A percentile compares a stretch with the other conserved stretches of the same genome.
These are phyloP conservation scores for Cymbopogon flexuosus DNA, from an alignment of 202 grass and related monocot species.

Conservation along the genomic window DNA sequence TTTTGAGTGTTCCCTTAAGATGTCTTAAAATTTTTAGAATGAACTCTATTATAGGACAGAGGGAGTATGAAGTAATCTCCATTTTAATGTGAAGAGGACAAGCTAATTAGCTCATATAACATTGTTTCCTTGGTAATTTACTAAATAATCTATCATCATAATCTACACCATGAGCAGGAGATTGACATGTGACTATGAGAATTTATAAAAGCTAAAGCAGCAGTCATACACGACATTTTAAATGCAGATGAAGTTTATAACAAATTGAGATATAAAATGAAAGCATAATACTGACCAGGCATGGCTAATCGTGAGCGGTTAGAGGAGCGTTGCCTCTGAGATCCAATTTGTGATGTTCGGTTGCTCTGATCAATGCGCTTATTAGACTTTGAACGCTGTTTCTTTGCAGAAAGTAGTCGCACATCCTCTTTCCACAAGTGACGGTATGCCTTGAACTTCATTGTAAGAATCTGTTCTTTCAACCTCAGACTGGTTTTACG, in stretches of 20 bases:
- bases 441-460: slow-evolving; percentile 73
- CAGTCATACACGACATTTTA: neutral
- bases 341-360: slow-evolving; percentile 41
- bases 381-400: slow-evolving; percentile 56
- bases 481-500: slow-evolving; percentile 49
- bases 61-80: neutral
- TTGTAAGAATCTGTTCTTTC: slow-evolving; percentile 70
- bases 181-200: neutral
- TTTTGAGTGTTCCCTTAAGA: too few relatives aligned
- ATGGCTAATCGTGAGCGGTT: slow-evolving; percentile 47
- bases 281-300: slow-evolving; percentile 48
- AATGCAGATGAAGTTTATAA: neutral
- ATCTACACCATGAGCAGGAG: neutral
- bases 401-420: slow-evolving; percentile 54
- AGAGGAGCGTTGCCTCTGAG: slow-evolving; percentile 57
- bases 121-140: neutral
- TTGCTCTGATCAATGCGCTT: slow-evolving; percentile 56
- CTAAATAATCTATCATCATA: neutral
- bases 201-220: neutral
- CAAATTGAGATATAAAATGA: neutral
- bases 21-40: too few relatives aligned
- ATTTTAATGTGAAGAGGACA: neutral
- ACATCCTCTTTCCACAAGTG: slow-evolving; percentile 86
- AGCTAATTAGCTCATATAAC: neutral
- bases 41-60: too few relatives aligned